These are phyloP conservation scores for Macadamia tetraphylla DNA, from an alignment of 164 flowering plant genomes.

Conservation along the genomic window DNA sequence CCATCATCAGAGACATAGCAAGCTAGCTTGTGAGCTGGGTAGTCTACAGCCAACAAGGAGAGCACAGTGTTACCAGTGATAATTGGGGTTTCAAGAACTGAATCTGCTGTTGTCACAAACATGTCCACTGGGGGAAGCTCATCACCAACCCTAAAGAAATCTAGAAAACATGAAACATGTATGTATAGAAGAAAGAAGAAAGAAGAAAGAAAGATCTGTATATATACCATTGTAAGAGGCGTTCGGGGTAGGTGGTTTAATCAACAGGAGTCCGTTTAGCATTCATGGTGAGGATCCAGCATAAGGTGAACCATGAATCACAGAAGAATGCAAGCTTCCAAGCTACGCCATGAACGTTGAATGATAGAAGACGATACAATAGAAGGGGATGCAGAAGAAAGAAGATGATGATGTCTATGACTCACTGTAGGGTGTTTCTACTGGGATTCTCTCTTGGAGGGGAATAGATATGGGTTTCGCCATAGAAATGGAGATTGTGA, in stretches of 20 bases:
- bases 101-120: constrained; percentile 72
- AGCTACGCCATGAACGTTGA: constrained; percentile 19
- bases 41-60: constrained; percentile 57
- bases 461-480: constrained; percentile 18
- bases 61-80: constrained; percentile 57
- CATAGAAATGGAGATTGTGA: constrained; percentile 16
- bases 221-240: constrained; percentile 30
- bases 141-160: constrained; percentile 6
- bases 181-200: background rate
- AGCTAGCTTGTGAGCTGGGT: constrained; percentile 59
- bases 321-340: constrained; percentile 48
- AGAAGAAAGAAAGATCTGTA: no score
- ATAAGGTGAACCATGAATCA: constrained; percentile 52
- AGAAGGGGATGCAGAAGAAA: constrained; percentile 38
- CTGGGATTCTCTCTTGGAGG: constrained; percentile 26
- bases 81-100: constrained; percentile 52
- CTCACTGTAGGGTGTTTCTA: constrained; percentile 20
- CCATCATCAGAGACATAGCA: constrained; percentile 72
- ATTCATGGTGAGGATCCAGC: constrained; percentile 28
- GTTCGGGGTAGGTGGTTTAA: constrained; percentile 37
- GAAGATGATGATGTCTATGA: constrained; percentile 23
- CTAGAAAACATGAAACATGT: background rate
- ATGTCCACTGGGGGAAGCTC: constrained; percentile 61
- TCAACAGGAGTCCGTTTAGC: constrained; percentile 37
- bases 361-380: constrained; percentile 30